phyloP scores from a whole-genome alignment of 1,284 basidiomycete genomes.

The Ceratobasidium theobromae region DNA sequence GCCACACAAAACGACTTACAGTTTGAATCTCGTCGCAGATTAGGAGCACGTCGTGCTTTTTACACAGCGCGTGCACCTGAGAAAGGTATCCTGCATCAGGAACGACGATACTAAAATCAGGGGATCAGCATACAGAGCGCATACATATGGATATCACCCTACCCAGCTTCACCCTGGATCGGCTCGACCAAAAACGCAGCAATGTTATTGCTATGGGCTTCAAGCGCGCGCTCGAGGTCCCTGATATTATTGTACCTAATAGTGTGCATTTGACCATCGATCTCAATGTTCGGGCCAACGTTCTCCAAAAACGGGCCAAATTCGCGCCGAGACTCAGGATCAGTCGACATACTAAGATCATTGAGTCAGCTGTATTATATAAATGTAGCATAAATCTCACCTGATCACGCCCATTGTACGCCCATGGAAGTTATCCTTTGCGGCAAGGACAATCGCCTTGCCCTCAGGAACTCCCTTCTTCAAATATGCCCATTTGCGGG shows the following conservation, averaged over 20 bases:
- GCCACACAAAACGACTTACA: conserved; percentile 46
- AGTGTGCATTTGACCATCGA: conserved; percentile 52
- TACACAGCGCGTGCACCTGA: conserved; percentile 79
- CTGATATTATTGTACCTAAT: conserved; percentile 83
- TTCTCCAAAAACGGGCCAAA: conserved; percentile 90
- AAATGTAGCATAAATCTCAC: conserved; percentile 44
- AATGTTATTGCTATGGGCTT: conserved; percentile 78
- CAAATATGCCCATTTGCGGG: conserved; percentile 87
- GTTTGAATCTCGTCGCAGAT: conserved; percentile 99
- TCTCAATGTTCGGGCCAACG: conserved; percentile 76
- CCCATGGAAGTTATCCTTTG: conserved; percentile 94
- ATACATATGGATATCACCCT: conserved; percentile 42
- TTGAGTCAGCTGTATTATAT: conserved; percentile 51
- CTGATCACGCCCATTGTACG: conserved; percentile 88
- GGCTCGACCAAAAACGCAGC: conserved; percentile 97
- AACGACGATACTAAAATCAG: conserved; percentile 72
- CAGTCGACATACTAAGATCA: conserved; percentile 81
- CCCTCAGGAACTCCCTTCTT: conserved; percentile 83
- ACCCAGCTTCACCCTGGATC: conserved; percentile 98
- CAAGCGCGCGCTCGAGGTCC: conserved; percentile 81
- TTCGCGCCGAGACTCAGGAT: conserved; percentile 82
- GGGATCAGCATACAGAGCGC: conserved; percentile 27
- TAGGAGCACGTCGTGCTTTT: conserved; percentile 89
- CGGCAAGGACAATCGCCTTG: conserved; percentile 86
- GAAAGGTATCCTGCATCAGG: conserved; percentile 88